Base-by-base conservation (phyloP, 2,329 filamentous ascomycete species). In the Capronia epimyces region DNA sequence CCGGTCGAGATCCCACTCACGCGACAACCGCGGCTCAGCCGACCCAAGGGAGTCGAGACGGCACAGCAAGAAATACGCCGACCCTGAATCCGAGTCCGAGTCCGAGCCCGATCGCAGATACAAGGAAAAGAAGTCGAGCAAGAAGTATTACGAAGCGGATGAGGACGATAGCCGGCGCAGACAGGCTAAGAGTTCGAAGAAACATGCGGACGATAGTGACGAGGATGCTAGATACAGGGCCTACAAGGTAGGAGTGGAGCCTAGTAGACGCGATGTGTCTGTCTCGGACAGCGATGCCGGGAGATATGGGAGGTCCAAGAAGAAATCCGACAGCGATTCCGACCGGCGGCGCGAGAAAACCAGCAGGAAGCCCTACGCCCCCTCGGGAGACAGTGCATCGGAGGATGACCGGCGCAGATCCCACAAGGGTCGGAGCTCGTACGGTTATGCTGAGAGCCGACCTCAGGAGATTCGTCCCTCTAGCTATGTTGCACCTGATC, bases 1-100 rank as follows among this genome's bases (percentile, higher is more conserved):
- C 55, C 63, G 67, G 39, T 70, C 72, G 37, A 69, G 69, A 52
- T 72, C 71, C 40, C 66, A 66, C 46, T 72, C 71, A 60, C 70
- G 70, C 64, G 69, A 72, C 54, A 62, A 52, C 46, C 66, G 69
- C 39, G 61, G 56, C 10, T 62, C 66, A 10, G 64, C 64, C 21
- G 64, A 66, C 18, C 60, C 64, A 9, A 43, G 47, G 20, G 53
- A 59, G 22, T 48, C 53, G 41, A 49, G 43, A 22, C 41, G 54
- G 16, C 55, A 56, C 6, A 59, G 50, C 43, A 51, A 46, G 29
- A 54, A 63, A 22, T 65, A 65, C 59, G 58, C 61, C 52, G 62
- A 61, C 47, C 60, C 58, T 46, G 65, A 64, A 39, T 58, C 51
- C 34, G 64, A 63, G 21, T 54, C 51, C 34, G 64, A 63, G 21